Conservation (phyloP, 2,329 filamentous ascomycete genomes). For the Cladophialophora carrionii region DNA sequence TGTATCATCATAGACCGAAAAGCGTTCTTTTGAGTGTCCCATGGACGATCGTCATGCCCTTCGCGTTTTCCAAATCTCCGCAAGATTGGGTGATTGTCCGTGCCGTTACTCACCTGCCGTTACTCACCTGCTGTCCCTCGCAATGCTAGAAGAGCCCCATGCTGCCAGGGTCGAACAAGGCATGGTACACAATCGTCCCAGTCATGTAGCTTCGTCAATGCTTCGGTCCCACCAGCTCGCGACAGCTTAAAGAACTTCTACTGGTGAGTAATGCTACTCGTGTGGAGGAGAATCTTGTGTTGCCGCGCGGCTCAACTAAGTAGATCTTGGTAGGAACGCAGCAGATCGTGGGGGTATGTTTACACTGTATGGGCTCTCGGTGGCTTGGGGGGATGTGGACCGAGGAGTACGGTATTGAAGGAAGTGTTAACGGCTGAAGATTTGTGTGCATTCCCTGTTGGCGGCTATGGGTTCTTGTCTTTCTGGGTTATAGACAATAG, state of each 20-base stretch:
- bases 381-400: background rate
- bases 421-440: too few species aligned
- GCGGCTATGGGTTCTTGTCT: too few species aligned
- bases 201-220: background rate
- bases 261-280: background rate
- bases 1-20: constrained; percentile 11
- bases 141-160: too few species aligned
- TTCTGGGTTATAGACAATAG: too few species aligned
- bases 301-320: background rate
- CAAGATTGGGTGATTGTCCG: background rate
- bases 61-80: background rate
- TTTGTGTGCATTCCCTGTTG: too few species aligned
- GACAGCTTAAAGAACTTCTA: background rate
- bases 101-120: too few species aligned
- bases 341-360: background rate
- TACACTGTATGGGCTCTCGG: background rate
- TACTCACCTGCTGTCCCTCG: too few species aligned
- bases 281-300: background rate
- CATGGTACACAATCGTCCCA: background rate
- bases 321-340: background rate
- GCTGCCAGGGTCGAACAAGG: background rate
- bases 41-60: background rate
- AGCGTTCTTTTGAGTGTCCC: background rate
- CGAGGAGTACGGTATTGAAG: background rate
- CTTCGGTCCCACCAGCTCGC: background rate